Conservation (phyloP, 208 protist species). For the Tetramitus jugosus region DNA sequence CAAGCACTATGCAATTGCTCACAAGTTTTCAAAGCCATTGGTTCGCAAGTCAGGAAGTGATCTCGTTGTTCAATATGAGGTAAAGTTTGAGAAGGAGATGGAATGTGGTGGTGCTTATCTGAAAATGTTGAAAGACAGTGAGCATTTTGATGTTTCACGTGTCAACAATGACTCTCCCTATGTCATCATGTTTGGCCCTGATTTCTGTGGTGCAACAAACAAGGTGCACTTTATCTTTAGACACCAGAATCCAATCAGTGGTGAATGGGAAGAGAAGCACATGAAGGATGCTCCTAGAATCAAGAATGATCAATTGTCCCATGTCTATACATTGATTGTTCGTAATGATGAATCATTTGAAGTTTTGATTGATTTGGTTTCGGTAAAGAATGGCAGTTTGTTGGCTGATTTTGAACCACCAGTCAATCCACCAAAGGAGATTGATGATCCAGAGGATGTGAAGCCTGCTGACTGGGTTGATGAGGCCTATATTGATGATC, state of each 20-base stretch:
- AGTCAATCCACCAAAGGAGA: constrained; percentile 72
- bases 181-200: constrained; percentile 90
- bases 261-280: constrained; percentile 45
- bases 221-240: constrained; percentile 83
- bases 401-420: constrained; percentile 72
- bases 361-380: constrained; percentile 63
- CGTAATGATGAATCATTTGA: constrained; percentile 80
- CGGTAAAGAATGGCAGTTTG: constrained; percentile 52
- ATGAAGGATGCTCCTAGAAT: constrained; percentile 48
- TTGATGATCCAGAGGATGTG: constrained; percentile 59
- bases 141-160: constrained; percentile 51
- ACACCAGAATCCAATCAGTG: constrained; percentile 75
- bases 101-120: constrained; percentile 85
- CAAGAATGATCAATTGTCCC: constrained; percentile 64
- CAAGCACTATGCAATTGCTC: not conserved
- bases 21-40: constrained; percentile 50
- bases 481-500: constrained; percentile 59
- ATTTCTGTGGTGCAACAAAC: constrained; percentile 69
- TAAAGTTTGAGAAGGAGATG: constrained; percentile 71
- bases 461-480: constrained; percentile 78
- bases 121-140: constrained; percentile 64
- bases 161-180: constrained; percentile 74
- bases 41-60: constrained; percentile 67
- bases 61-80: constrained; percentile 81
- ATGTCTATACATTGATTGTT: constrained; percentile 83